phyloP scores from a whole-genome alignment of 176 grass and related monocot genomes.

The Cenchrus americanus region DNA sequence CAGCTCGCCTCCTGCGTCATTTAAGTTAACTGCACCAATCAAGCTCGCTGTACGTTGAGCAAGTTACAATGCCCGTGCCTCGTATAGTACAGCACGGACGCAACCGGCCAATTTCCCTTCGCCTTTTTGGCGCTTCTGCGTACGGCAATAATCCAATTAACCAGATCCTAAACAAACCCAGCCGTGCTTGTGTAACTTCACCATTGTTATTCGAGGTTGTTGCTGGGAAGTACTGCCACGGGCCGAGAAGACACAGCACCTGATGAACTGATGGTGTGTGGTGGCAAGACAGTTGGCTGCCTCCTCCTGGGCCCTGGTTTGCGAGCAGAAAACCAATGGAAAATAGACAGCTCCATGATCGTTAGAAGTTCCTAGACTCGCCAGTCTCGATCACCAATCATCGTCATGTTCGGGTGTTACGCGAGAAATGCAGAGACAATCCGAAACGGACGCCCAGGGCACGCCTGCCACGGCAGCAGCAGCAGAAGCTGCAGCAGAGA shows the following conservation, averaged over 20 bases:
- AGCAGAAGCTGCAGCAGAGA: not conserved
- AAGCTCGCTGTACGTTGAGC: not conserved
- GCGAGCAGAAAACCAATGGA: not conserved
- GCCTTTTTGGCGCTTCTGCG: not conserved
- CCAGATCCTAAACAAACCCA: not conserved
- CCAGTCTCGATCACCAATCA: not conserved
- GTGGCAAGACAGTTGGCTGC: not conserved
- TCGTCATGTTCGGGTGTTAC: too few species aligned
- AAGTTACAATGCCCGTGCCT: conserved; percentile 15
- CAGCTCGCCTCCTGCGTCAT: not conserved
- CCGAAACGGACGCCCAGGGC: not conserved
- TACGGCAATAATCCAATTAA: not conserved
- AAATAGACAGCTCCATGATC: not conserved
- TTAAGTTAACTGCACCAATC: not conserved
- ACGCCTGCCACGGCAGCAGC: not conserved
- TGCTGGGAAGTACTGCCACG: not conserved
- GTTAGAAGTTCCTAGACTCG: not conserved
- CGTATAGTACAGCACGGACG: not conserved
- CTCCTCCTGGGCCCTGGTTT: not conserved
- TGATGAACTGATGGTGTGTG: not conserved
- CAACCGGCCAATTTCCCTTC: not conserved
- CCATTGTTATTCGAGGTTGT: not conserved
- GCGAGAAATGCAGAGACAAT: not conserved
- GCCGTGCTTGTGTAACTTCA: not conserved
- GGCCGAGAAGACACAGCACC: too few species aligned